Evolutionary conservation across 2,329 filamentous ascomycete species (phyloP), one percentile per base, ranked within the genome.

Genomic region (Aspergillus brasiliensis): DNA sequence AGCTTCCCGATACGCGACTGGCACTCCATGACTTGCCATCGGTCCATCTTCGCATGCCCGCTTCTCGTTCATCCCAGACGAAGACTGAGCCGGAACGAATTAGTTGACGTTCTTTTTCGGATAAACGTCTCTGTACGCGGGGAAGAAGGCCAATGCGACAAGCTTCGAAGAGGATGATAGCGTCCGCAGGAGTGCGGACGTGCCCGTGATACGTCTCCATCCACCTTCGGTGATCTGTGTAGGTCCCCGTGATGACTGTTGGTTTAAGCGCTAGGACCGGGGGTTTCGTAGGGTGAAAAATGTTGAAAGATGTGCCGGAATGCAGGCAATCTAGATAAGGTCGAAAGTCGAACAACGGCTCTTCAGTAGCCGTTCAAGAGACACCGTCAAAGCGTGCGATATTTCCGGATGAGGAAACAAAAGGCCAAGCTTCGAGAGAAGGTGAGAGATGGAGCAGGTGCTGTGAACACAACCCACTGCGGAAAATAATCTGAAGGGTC

Each of bases 11-110:
- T 0, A 99, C 95, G 63, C 95, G 87, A 79, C 94, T 98, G 34
- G 95, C 95, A 73, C 94, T 98, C 95, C 95, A 99, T 37, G 94
- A 98, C 77, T 99, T 99, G 58, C 95, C 95, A 70, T 99, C 95
- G 0, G 95, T 99, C 95, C 95, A 99, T 77, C 95, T 84, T 71
- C 95, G 86, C 95, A 99, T 99, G 67, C 95, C 95, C 10, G 95
- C 95, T 81, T 99, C 95, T 69, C 94, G 84, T 82, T 99, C 95
- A 76, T 99, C 95, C 95, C 95, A 99, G n/a, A 99, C 95, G 71
- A 98, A 99, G 3, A 99, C 94, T 0, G 95, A 99, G 46, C 95
- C 95, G 0, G 94, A 97, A 72, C 92, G 89, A 75, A 99, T 99
- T 3, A 92, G 92, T 74, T 97, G 93, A 62, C 95, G 87, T 80